These are phyloP conservation scores for Tardiomyces digboiensis DNA, from an alignment of 1,139 yeast species.

Conservation along the genomic window DNA sequence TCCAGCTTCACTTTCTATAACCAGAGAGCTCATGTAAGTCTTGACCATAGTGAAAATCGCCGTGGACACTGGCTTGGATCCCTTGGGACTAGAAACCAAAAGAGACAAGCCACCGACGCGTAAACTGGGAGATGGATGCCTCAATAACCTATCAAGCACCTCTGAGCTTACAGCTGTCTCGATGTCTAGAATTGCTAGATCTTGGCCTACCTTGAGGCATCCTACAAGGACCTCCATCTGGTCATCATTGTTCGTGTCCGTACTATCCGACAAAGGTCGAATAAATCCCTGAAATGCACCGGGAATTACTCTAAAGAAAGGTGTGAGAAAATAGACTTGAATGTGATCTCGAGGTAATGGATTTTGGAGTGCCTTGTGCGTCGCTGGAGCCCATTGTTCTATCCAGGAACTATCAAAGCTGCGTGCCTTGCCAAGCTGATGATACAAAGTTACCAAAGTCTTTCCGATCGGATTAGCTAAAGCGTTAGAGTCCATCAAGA, in stretches of 20 bases:
- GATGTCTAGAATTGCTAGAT: constrained; percentile 45
- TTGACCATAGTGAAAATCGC: constrained; percentile 36
- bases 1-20: constrained; percentile 58
- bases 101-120: constrained; percentile 54
- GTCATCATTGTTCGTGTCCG: constrained; percentile 19
- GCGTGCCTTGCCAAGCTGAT: constrained; percentile 22
- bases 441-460: constrained; percentile 39
- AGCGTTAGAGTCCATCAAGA: constrained; percentile 45
- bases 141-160: constrained; percentile 32
- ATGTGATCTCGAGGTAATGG: constrained; percentile 37
- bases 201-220: constrained; percentile 56
- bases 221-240: constrained; percentile 40
- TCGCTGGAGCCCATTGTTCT: constrained; percentile 39
- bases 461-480: constrained; percentile 63
- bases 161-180: constrained; percentile 30
- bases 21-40: constrained; percentile 36
- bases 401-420: constrained; percentile 37
- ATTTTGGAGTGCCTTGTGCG: constrained; percentile 29
- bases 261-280: constrained; percentile 14
- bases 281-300: constrained; percentile 33
- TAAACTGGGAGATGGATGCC: constrained; percentile 35
- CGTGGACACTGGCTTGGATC: constrained; percentile 44
- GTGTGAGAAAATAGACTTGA: constrained; percentile 52
- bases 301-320: constrained; percentile 44
- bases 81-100: constrained; percentile 51